These are phyloP conservation scores for Microsporum ferrugineum DNA, from an alignment of 2,329 filamentous ascomycete genomes.

Conservation along the genomic window DNA sequence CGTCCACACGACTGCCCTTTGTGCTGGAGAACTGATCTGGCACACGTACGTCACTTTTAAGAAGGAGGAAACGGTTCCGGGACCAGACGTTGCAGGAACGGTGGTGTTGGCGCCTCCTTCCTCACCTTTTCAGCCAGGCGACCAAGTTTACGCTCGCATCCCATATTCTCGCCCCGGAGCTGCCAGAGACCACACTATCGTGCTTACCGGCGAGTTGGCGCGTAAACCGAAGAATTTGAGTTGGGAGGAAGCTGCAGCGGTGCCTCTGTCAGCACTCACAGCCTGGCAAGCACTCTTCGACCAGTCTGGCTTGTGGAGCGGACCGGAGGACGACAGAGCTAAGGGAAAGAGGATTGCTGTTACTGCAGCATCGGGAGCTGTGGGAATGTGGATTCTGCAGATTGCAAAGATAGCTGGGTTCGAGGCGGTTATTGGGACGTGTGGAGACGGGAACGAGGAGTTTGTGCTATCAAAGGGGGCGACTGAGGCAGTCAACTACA, in stretches of 20 bases:
- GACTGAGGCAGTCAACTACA: conserved; percentile 33
- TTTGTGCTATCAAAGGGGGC: conserved; percentile 34
- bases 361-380: conserved; percentile 36
- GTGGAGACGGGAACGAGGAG: conserved; percentile 28
- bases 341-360: conserved; percentile 32
- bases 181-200: conserved; percentile 29
- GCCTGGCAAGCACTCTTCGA: conserved; percentile 38
- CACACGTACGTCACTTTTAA: conserved; percentile 15
- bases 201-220: conserved; percentile 28
- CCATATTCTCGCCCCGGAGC: conserved; percentile 26
- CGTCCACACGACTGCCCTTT: conserved; percentile 30
- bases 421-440: conserved; percentile 30
- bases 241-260: conserved; percentile 28
- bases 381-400: conserved; percentile 34
- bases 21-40: conserved; percentile 36
- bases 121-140: conserved; percentile 31
- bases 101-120: conserved; percentile 22
- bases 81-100: conserved; percentile 35
- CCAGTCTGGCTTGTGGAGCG: conserved; percentile 20
- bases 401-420: conserved; percentile 24
- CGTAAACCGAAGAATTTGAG: conserved; percentile 25
- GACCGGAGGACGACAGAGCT: conserved; percentile 9
- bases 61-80: conserved; percentile 26
- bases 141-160: conserved; percentile 31
- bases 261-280: conserved; percentile 30